Percentiles rank a stretch among this genome's conserved stretches.
phyloP scores from a whole-genome alignment of 2,329 filamentous ascomycete species.

The Monosporascus sp. region DNA sequence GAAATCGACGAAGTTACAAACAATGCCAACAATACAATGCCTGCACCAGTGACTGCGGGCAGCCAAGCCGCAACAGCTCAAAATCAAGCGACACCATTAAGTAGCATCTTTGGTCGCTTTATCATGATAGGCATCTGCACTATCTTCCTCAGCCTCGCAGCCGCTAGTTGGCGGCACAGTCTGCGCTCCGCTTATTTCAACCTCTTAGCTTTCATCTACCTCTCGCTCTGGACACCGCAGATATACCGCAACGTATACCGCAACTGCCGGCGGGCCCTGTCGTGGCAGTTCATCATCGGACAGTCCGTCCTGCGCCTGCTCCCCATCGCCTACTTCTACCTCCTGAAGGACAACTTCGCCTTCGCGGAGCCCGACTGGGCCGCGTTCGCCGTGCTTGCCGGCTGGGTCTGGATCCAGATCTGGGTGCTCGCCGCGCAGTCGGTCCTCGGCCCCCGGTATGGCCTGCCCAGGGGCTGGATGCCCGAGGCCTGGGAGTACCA shows the following conservation, averaged over 20 bases:
- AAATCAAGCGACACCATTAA: slow-evolving; percentile 38
- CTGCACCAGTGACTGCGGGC: slow-evolving; percentile 22
- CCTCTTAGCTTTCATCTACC: slow-evolving; percentile 64
- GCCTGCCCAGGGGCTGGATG: slow-evolving; percentile 63
- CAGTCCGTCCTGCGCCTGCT: slow-evolving; percentile 73
- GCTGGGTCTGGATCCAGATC: slow-evolving; percentile 86
- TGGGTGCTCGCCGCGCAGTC: slow-evolving; percentile 76
- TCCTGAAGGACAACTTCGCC: slow-evolving; percentile 71
- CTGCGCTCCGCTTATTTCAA: slow-evolving; percentile 56
- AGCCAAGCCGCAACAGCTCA: slow-evolving; percentile 21
- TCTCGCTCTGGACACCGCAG: slow-evolving; percentile 90
- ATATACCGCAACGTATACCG: slow-evolving; percentile 85
- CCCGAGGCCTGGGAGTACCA: slow-evolving; percentile 93
- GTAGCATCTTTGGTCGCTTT: slow-evolving; percentile 52
- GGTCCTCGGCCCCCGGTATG: slow-evolving; percentile 82
- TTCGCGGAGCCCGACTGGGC: slow-evolving; percentile 65
- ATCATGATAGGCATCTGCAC: slow-evolving; percentile 50
- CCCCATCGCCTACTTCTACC: slow-evolving; percentile 83
- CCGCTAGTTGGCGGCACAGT: slow-evolving; percentile 54
- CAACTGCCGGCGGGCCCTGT: slow-evolving; percentile 86
- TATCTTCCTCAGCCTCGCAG: slow-evolving; percentile 54
- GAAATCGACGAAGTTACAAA: slow-evolving; percentile 44
- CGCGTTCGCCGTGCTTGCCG: slow-evolving; percentile 59
- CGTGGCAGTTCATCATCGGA: slow-evolving; percentile 84
- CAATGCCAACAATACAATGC: slow-evolving; percentile 21